A percentile compares a stretch with the other conserved stretches of the same genome.
phyloP scores from a whole-genome alignment of 2,329 filamentous ascomycete species.

The Curvularia verruculosa region DNA sequence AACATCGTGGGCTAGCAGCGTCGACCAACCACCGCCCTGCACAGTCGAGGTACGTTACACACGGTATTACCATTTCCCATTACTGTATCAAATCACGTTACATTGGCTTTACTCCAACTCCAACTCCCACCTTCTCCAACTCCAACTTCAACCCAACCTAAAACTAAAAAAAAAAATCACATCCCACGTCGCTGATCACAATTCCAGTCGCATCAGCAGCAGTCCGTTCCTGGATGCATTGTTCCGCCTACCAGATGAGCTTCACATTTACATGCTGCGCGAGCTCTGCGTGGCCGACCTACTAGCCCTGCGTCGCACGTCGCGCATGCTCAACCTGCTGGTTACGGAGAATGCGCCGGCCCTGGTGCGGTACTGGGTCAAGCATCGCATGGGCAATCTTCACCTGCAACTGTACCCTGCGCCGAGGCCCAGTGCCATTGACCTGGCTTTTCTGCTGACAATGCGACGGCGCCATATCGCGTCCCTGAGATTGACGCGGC shows the following conservation, averaged over 20 bases:
- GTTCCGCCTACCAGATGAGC: constrained; percentile 43
- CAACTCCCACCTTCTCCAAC: too few species aligned
- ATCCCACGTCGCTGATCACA: constrained; percentile 8
- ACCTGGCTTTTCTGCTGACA: constrained; percentile 43
- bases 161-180: not conserved
- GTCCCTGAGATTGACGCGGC: constrained; percentile 43
- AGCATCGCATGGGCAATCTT: constrained; percentile 41
- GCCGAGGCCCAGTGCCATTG: constrained; percentile 36
- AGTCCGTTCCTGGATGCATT: constrained; percentile 42
- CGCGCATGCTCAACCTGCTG: constrained; percentile 40
- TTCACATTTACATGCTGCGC: constrained; percentile 44
- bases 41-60: constrained; percentile 35
- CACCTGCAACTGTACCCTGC: constrained; percentile 45
- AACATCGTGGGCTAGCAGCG: constrained; percentile 24
- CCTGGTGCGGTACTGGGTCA: constrained; percentile 46
- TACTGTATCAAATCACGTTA: not conserved
- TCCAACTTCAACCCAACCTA: not conserved
- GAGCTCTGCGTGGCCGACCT: constrained; percentile 44
- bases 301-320: constrained; percentile 40
- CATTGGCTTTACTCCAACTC: too few species aligned
- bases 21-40: constrained; percentile 14
- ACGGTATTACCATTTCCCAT: not conserved
- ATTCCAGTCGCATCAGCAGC: constrained; percentile 4
- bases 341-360: constrained; percentile 40
- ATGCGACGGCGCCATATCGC: constrained; percentile 47